Base-by-base conservation (phyloP, 345 rosid genomes). In the Populus tremula region DNA sequence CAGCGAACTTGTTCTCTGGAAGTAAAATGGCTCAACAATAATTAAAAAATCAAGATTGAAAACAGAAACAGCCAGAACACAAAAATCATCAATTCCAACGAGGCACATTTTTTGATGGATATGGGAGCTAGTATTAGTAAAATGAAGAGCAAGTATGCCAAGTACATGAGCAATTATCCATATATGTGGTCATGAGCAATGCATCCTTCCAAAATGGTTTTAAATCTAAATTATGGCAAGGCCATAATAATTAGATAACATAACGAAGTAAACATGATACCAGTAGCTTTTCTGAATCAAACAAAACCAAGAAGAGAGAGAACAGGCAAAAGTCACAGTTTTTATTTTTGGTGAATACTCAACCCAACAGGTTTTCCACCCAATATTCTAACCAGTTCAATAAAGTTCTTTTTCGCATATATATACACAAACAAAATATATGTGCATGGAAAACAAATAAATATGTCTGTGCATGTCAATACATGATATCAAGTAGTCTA, bases 1-100 rank as follows among this genome's bases (percentile, higher is more conserved):
- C 98, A 80, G 99, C 98, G 85, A 96, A 93, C 84, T 96, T 92
- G 90, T 96, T 96, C 82, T 90, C 99, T 96, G 87, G 56, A 14
- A 76, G 62, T 78, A 66, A 45, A 63, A 70, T 49, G 56, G 62
- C 49, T 78, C 14, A 66, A 63, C 35, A 72, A 74, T 8, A 47
- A 31, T 6, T 6, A 27, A 16, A 3, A 16, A 29, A 27, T 59
- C 66, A 73, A 17, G 35, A 23, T 49, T 25, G 12, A 16, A 43
- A 77, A 14, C 13, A 53, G 61, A 38, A n/a, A 78, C 49, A 61
- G 18, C 11, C 25, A n/a, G 25, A 43, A 59, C 6, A 68, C 72
- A 39, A 45, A 45, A 72, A 18, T 16, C 69, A 69, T 43, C 5
- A 45, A 54, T 71, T 16, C 43, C 23, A 79, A 79, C 23, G 36